phyloP scores from a whole-genome alignment of 177 flowering plant genomes.

The Vitis hybrid region DNA sequence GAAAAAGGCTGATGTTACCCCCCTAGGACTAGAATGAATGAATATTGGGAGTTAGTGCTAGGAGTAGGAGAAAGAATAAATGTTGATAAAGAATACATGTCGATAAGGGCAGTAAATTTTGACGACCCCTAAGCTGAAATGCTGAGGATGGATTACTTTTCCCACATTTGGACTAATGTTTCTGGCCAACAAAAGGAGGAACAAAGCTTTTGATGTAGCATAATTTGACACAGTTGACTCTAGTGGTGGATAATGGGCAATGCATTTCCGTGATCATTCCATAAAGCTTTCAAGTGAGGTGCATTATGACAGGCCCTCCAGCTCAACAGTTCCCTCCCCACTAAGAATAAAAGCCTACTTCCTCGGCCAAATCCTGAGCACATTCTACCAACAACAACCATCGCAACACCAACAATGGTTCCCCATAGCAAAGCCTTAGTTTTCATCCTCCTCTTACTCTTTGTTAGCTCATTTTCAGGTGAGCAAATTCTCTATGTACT shows the following conservation, averaged over 20 bases:
- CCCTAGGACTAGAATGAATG: not conserved
- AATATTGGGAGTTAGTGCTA: too few relatives aligned
- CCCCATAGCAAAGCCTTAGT: conserved; percentile 7
- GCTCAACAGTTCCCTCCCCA: conserved; percentile 8
- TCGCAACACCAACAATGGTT: not conserved
- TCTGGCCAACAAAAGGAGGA: not conserved
- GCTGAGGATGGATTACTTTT: not conserved
- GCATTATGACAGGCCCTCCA: conserved; percentile 11
- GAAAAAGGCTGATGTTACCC: not conserved
- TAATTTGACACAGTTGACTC: conserved; percentile 7
- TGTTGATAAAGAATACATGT: not conserved
- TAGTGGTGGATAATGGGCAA: not conserved
- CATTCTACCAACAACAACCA: not conserved
- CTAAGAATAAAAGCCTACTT: conserved; percentile 4
- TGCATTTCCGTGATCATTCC: conserved; percentile 4
- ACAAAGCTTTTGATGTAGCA: not conserved
- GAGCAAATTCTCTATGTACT: not conserved
- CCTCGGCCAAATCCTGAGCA: not conserved
- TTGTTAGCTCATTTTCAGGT: conserved; percentile 4
- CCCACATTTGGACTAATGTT: not conserved
- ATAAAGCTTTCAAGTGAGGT: conserved; percentile 11
- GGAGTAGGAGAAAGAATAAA: not conserved
- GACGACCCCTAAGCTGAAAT: not conserved
- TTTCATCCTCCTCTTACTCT: conserved; percentile 7
- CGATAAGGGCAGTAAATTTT: not conserved